A percentile compares a stretch with the other conserved stretches of the same genome.
Evolutionary conservation across 768 basidiomycete species (phyloP).

Genomic region (Lanmaoa rubissima): DNA sequence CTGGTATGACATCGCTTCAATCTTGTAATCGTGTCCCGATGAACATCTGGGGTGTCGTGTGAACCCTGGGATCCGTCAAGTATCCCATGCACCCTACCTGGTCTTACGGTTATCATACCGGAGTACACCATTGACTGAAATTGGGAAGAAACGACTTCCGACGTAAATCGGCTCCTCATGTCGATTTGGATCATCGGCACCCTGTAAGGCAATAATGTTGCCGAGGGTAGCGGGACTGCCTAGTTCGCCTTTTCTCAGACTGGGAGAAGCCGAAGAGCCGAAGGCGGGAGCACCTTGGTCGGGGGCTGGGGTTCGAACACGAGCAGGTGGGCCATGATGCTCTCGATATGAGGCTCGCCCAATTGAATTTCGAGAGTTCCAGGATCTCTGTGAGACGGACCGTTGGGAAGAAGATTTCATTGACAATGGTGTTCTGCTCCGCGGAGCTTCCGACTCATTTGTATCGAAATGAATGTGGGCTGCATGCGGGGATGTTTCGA

Average conservation of each 20-base stretch:
- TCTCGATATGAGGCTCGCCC: slow-evolving; percentile 25
- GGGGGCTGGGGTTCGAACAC: slow-evolving; percentile 8
- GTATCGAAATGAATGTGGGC: neutral
- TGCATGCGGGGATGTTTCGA: neutral
- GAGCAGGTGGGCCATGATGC: slow-evolving; percentile 16
- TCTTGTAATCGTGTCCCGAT: neutral
- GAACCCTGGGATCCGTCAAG: neutral
- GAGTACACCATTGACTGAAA: slow-evolving; percentile 8
- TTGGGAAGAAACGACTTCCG: slow-evolving; percentile 13
- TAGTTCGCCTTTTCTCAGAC: neutral
- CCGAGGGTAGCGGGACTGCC: neutral
- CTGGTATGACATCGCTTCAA: slow-evolving; percentile 16
- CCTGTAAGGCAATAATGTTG: slow-evolving; percentile 4
- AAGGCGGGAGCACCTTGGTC: neutral
- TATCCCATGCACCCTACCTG: slow-evolving; percentile 6
- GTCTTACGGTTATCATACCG: slow-evolving; percentile 6
- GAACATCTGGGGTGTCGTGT: slow-evolving; percentile 5
- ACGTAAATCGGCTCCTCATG: slow-evolving; percentile 3
- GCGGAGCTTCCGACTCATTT: neutral
- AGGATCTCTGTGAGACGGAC: slow-evolving; percentile 17
- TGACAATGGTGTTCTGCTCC: slow-evolving; percentile 10
- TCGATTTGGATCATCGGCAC: neutral
- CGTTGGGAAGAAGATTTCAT: slow-evolving; percentile 15
- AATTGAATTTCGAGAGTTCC: slow-evolving; percentile 12
- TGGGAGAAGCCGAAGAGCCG: neutral